Base-by-base conservation (phyloP, 805 yeast genomes). In the Kazachstania kunashirensis region DNA sequence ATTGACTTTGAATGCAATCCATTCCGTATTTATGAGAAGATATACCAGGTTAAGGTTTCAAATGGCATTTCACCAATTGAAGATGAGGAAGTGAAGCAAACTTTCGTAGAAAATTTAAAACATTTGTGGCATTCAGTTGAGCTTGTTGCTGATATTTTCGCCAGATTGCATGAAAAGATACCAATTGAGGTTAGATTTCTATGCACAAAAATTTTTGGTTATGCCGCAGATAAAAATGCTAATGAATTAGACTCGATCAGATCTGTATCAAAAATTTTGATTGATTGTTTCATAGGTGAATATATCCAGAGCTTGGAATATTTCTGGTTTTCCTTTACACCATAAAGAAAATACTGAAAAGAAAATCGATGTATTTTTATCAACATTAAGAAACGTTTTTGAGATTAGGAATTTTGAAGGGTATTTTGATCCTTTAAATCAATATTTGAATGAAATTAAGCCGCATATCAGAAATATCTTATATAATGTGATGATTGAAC, bases 1-100 rank as follows among this genome's bases (percentile, higher is more conserved):
- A 54, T 78, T 9, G 77, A 78, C 38, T 75, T 85, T 45, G 96
- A 88, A 52, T 75, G 88, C 38, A 84, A 86, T 54, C 97, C 97
- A 2, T 54, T 72, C 2, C 59, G 61, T 12, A 78, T 83, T 19
- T 72, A 72, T 51, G 49, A 55, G 20, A 50, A 47, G 2, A 43
- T 77, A n/a, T 61, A 49, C 56, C 65, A 53, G 60, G 33, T 51
- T 27, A 55, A 66, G 39, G 49, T 63, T 2, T 56, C 65, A 15
- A 52, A 69, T 3, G 53, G 75, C 4, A 77, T 82, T 0, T 79
- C 74, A 37, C 95, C 97, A 1, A 84, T 89, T 43, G 80, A 79
- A 44, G 88, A 84, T 45, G 71, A 77, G 1, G 77, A 71, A n/a
- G 85, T 89, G 0, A 71, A 92, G 24, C 59, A 62, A 0, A 67